Base-by-base conservation (phyloP, 148 eudicot species). In the Agrostemma githago region DNA sequence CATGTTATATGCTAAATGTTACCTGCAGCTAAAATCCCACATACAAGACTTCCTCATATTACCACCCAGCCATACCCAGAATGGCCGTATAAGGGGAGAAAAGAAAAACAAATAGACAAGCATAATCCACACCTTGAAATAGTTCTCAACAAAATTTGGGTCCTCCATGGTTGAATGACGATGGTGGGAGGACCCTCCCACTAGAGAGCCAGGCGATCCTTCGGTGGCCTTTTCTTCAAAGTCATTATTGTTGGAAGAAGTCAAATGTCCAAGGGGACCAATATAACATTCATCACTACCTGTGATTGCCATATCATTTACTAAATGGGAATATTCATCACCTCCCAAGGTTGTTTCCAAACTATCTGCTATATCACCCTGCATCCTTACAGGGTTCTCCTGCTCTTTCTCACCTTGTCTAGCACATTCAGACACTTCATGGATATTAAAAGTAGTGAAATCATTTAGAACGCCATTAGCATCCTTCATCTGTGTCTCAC, bases 61-160 rank as follows among this genome's bases (percentile, higher is more conserved):
- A 17, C 10, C 39, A 53, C 44, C 58, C 72, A 64, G 17, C 43
- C 60, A 58, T 9, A 17, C 48, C 38, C 63, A 57, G 20, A 10
- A 38, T 5, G 59, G 41, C n/a, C 17, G 7, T 11, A 17, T 53
- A 72, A 65, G 34, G 7, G 20, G 1, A 21, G 66, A 19, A 42
- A 44, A 72, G n/a, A 39, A 59, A 8, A 37, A 58, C 4, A 58
- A 16, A 41, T 6, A 58, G 9, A n/a, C 68, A 54, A 4, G 11
- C 16, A 43, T 20, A 16, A 73, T 20, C 59, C 43, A 43, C 73
- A 94, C 98, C 97, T 89, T 94, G 64, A 94, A 94, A 85, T 94
- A 94, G 83, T 92, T 94, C 79, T 94, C 97, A 74, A 94, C 93
- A 82, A 94, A 94, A 86, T 87, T 87, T 20, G 96, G 96, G 79